phyloP scores from a whole-genome alignment of 148 eudicot species.

The Cornus suecica region DNA sequence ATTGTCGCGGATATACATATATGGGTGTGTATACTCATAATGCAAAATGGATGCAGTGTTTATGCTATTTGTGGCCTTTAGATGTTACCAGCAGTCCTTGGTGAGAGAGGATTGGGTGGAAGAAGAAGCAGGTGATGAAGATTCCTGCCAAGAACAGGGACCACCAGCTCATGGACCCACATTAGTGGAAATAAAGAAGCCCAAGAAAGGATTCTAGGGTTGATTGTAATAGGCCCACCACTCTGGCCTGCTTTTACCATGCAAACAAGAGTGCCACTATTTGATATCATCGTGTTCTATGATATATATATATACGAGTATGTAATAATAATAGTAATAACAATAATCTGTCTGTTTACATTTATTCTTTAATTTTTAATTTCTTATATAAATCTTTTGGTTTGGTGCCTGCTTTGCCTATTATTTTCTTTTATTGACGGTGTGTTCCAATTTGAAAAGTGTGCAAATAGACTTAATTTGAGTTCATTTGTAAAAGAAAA shows the following conservation, averaged over 20 bases:
- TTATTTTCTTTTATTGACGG: too few species aligned
- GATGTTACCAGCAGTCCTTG: constrained; percentile 58
- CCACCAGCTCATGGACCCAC: constrained; percentile 12
- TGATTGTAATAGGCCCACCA: neutral
- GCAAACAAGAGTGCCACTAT: neutral
- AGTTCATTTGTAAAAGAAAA: too few species aligned
- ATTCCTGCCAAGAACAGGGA: constrained; percentile 15
- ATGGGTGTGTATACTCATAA: neutral
- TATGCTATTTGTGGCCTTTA: constrained; percentile 68
- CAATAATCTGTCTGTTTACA: neutral
- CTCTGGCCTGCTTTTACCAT: neutral
- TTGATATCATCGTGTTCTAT: too few species aligned
- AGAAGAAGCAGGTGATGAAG: constrained; percentile 16
- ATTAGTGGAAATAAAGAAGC: constrained; percentile 8
- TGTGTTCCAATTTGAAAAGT: too few species aligned
- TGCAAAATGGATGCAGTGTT: constrained; percentile 45
- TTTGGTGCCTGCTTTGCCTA: too few species aligned
- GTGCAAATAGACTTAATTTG: too few species aligned
- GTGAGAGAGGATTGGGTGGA: constrained; percentile 28
- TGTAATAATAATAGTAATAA: too few species aligned
- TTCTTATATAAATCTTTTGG: too few species aligned
- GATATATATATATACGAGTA: neutral
- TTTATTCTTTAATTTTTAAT: neutral
- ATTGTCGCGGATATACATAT: neutral
- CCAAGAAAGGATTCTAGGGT: constrained; percentile 23